A percentile compares a stretch with the other conserved stretches of the same genome.
Conservation (phyloP, 2,329 filamentous ascomycete genomes). For the Cucurbitaria berberidis region DNA sequence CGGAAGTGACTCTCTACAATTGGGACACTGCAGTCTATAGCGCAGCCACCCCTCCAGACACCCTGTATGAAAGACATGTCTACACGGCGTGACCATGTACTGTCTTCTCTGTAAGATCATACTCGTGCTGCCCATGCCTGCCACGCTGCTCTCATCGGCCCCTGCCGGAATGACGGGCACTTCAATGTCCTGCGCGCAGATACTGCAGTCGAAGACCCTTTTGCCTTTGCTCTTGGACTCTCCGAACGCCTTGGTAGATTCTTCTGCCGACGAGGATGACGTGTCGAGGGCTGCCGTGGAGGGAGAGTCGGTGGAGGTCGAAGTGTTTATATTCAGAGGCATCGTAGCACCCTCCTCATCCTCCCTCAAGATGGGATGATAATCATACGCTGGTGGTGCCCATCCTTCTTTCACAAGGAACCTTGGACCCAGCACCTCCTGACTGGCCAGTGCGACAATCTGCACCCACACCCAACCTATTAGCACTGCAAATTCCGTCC, state of each 20-base stretch:
- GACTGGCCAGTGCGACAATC: conserved; percentile 75
- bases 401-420: conserved; percentile 77
- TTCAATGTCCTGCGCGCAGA: conserved; percentile 90
- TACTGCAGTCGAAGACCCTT: conserved; percentile 84
- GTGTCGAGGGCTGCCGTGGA: conserved; percentile 10
- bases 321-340: conserved; percentile 70
- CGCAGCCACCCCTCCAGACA: conserved; percentile 98
- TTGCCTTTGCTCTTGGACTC: conserved; percentile 61
- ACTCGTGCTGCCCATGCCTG: conserved; percentile 51
- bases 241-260: conserved; percentile 36
- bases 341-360: conserved; percentile 79
- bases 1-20: conserved; percentile 88
- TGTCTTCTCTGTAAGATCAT: conserved; percentile 77
- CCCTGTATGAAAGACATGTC: conserved; percentile 91
- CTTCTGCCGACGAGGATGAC: conserved; percentile 14
- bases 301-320: conserved; percentile 20
- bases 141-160: conserved; percentile 32
- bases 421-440: conserved; percentile 86
- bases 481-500: conserved; percentile 67
- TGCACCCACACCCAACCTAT: conserved; percentile 87
- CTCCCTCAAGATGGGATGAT: conserved; percentile 86
- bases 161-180: conserved; percentile 76
- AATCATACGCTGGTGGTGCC: conserved; percentile 82
- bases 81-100: conserved; percentile 98
- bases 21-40: conserved; percentile 90